phyloP scores from a whole-genome alignment of 345 rosid species.

The Lepidium aucheri region DNA sequence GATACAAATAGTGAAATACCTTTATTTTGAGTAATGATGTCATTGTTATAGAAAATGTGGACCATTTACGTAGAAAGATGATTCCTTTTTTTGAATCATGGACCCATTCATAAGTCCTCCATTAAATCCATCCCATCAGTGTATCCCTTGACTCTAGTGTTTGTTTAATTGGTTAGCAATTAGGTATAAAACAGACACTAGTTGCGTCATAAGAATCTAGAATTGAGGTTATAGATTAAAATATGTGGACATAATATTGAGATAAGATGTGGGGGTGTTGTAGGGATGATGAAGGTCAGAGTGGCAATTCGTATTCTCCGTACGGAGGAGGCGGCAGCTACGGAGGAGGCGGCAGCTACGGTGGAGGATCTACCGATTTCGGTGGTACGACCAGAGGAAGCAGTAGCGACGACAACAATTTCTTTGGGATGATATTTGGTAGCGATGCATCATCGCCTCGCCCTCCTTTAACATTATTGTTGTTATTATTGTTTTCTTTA shows the following conservation, averaged over 20 bases:
- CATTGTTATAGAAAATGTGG: conserved; percentile 2
- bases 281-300: conserved; percentile 24
- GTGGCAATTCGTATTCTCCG: conserved; percentile 11
- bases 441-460: conserved; percentile 19
- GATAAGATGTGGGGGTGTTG: not conserved
- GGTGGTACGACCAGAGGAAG: conserved; percentile 21
- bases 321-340: not conserved
- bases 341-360: not conserved
- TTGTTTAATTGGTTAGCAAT: too few relatives aligned
- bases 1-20: not conserved
- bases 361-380: not conserved
- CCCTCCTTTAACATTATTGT: conserved; percentile 1
- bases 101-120: not conserved
- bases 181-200: too few relatives aligned
- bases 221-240: too few relatives aligned
- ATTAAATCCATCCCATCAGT: not conserved
- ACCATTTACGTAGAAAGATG: not conserved
- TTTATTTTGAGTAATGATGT: conserved; percentile 2
- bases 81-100: conserved; percentile 4
- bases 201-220: too few relatives aligned
- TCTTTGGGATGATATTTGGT: conserved; percentile 27
- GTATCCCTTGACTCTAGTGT: not conserved
- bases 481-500: not conserved
- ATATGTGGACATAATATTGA: too few relatives aligned
- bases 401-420: conserved; percentile 4